Percentiles rank a stretch among this genome's conserved stretches.
Evolutionary conservation across 2,329 filamentous ascomycete species (phyloP).

Genomic region (Aspergillus arachidicola): DNA sequence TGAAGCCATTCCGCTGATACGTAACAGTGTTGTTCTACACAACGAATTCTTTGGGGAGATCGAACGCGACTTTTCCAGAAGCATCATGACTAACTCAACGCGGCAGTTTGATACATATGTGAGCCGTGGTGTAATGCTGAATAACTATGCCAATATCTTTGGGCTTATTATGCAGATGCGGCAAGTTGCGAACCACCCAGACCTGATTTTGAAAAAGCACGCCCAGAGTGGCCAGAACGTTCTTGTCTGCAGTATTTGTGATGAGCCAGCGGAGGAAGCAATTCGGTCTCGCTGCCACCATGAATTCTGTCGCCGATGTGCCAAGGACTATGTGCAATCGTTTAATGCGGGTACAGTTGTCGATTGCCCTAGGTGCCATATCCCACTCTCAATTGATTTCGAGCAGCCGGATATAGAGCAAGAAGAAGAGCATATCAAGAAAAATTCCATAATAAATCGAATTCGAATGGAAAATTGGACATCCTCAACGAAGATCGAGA

Average conservation of each 20-base stretch:
- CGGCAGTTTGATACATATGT: constrained; percentile 96
- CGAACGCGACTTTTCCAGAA: constrained; percentile 91
- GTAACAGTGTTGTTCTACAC: constrained; percentile 71
- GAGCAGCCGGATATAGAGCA: constrained; percentile 96
- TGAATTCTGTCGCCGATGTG: constrained; percentile 84
- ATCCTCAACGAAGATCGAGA: constrained; percentile 96
- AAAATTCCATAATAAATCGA: constrained; percentile 95
- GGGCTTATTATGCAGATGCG: constrained; percentile 99
- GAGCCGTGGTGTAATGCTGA: constrained; percentile 61
- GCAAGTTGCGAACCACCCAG: constrained; percentile 94
- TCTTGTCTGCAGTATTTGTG: constrained; percentile 90
- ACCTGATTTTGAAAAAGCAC: constrained; percentile 88
- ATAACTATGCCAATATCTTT: constrained; percentile 99
- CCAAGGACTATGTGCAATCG: constrained; percentile 76
- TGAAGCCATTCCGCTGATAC: constrained; percentile 10
- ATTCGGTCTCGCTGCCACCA: constrained; percentile 91
- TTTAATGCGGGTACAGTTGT: constrained; percentile 64
- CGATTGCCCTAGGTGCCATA: constrained; percentile 86
- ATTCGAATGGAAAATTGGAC: constrained; percentile 99
- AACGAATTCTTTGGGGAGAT: constrained; percentile 96
- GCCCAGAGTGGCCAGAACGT: constrained; percentile 85
- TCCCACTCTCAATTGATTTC: constrained; percentile 83
- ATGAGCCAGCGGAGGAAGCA: constrained; percentile 92
- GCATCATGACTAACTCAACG: constrained; percentile 89
- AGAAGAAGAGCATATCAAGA: constrained; percentile 83